Evolutionary conservation across 192 early-diverging fungal genomes (phyloP), one percentile per base, ranked within the genome.

Genomic region (Lobosporangium transversale): DNA sequence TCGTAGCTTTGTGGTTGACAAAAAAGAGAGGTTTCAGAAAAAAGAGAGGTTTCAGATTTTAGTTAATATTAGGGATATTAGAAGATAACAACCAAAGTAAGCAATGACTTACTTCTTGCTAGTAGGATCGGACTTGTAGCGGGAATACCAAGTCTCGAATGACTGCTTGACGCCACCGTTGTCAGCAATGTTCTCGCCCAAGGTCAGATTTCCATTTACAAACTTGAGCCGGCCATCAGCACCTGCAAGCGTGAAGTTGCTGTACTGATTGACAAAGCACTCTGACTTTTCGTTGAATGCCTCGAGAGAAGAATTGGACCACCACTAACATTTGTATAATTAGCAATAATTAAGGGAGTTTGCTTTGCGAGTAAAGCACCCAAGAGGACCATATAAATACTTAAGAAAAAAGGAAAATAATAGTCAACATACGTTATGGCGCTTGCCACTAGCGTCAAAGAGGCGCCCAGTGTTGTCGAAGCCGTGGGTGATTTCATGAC

Each of bases 191-290:
- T 91, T 92, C 79, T 92, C 91, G 4, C 79, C 78, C 6, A 91
- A 53, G 0, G 89, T 90, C 30, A 58, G 26, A 51, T 76, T 56
- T 18, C 90, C 88, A 55, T 89, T 80, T 20, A 90, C 79, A 33
- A 53, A 12, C 20, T 55, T 27, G 9, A 53, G 32, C 18, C 68
- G 49, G 42, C 81, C 64, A 47, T 81, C 37, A 20, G 58, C 50
- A 33, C 62, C 79, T n/a, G 70, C 40, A 15, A 91, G 48, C 0
- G 61, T 70, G 48, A 81, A 86, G 9, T 83, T 62, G 29, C 51
- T 53, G 73, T 92, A 93, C 64, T 93, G 90, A 2, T 90, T 57
- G 23, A 85, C 61, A 61, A 92, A 92, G 66, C 92, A 93, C 57
- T 84, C 21, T 1, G 87, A 65, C 44, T 76, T 80, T 8, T 79